These are phyloP conservation scores for Gnaphalium uliginosum DNA, from an alignment of 129 eudicot species.

Conservation along the genomic window DNA sequence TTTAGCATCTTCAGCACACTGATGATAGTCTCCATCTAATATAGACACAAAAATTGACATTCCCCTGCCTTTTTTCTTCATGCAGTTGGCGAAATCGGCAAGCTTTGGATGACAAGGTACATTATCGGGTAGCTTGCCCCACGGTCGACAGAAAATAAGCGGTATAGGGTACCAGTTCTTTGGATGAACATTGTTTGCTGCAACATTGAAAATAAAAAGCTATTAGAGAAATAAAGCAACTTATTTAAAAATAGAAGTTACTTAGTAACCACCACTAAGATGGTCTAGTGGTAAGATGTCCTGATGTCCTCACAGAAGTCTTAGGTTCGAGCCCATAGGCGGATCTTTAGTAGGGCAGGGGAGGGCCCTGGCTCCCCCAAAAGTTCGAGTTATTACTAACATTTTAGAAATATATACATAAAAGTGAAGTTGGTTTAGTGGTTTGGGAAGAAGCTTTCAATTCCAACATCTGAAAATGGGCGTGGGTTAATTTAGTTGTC, in stretches of 20 bases:
- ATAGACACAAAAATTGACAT: conserved; percentile 80
- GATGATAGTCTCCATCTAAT: conserved; percentile 74
- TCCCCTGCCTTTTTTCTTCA: conserved; percentile 95
- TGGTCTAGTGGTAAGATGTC: too few relatives aligned
- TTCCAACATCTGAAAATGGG: too few relatives aligned
- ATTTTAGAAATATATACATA: too few relatives aligned
- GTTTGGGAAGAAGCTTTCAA: too few relatives aligned
- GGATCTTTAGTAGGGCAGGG: too few relatives aligned
- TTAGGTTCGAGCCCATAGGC: too few relatives aligned
- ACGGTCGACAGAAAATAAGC: conserved; percentile 85
- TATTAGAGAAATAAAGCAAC: not conserved
- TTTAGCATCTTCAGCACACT: conserved; percentile 84
- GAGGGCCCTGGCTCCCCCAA: too few relatives aligned
- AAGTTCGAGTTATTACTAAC: too few relatives aligned
- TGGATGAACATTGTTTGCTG: conserved; percentile 86
- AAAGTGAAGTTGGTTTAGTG: too few relatives aligned
- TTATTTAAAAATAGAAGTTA: not conserved
- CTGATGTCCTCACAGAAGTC: too few relatives aligned
- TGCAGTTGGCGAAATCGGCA: conserved; percentile 87
- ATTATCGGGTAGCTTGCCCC: conserved; percentile 88
- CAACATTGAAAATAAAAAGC: conserved; percentile 6
- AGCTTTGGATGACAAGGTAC: conserved; percentile 95
- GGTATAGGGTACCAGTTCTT: conserved; percentile 98
- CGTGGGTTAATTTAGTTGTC: too few relatives aligned
- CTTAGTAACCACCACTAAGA: too few relatives aligned